Conservation (phyloP, 306 rosid genomes). For the Leucaena leucocephala region DNA sequence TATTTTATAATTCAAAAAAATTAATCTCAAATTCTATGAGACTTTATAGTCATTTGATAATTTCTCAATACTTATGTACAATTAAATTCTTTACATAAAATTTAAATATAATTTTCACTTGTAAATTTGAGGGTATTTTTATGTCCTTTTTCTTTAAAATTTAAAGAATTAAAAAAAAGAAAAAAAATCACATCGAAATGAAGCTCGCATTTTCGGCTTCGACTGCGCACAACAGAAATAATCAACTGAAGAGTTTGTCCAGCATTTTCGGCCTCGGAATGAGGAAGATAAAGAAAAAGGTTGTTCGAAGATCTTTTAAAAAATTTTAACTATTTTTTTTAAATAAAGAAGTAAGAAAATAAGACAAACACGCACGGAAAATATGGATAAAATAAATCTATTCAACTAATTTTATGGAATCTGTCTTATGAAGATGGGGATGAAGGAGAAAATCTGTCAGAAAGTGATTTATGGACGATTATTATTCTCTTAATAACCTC, state of each 20-base stretch:
- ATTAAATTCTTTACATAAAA: too few relatives aligned
- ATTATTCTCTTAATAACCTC: not conserved
- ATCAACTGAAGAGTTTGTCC: not conserved
- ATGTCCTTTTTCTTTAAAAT: too few relatives aligned
- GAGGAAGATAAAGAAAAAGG: conserved; percentile 4
- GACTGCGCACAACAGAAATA: not conserved
- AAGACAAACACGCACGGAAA: not conserved
- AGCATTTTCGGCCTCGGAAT: not conserved
- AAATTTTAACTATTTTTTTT: not conserved
- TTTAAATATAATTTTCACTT: too few relatives aligned
- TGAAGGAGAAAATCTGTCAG: not conserved
- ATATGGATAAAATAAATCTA: not conserved
- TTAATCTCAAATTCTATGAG: too few relatives aligned
- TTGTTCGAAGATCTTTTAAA: not conserved
- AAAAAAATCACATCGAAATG: too few relatives aligned
- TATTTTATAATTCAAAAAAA: too few relatives aligned
- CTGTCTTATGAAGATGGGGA: not conserved
- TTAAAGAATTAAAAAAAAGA: too few relatives aligned
- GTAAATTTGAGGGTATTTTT: too few relatives aligned
- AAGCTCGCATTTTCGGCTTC: too few relatives aligned
- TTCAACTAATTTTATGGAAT: not conserved
- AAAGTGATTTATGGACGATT: not conserved
- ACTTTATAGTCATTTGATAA: too few relatives aligned
- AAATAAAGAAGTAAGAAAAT: not conserved
- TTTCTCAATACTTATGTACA: too few relatives aligned